Evolutionary conservation across 73 alveolate genomes (phyloP).

Genomic region (Paramecium biaurelia): DNA sequence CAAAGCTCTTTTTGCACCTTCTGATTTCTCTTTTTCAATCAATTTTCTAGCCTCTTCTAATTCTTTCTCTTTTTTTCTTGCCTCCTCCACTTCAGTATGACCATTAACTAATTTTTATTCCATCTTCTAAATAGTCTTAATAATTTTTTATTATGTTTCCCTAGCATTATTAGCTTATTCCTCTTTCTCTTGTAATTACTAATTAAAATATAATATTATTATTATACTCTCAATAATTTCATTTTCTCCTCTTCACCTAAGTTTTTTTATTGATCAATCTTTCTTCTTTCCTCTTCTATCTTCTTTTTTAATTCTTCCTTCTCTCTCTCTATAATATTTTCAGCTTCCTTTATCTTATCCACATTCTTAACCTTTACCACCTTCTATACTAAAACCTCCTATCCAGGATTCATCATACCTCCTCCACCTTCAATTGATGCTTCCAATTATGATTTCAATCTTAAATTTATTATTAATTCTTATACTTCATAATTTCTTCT

Average conservation of each 20-base stretch:
- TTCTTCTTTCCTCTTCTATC: constrained; percentile 70
- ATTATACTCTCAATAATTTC: constrained; percentile 74
- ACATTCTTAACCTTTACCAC: constrained; percentile 79
- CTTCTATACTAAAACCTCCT: constrained; percentile 75
- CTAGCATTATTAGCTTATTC: constrained; percentile 73
- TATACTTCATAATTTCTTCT: constrained; percentile 86
- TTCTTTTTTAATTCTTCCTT: constrained; percentile 57
- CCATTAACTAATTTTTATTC: constrained; percentile 83
- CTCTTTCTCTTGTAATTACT: constrained; percentile 76
- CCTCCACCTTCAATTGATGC: constrained; percentile 67
- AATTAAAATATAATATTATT: constrained; percentile 62
- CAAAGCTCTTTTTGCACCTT: constrained; percentile 56
- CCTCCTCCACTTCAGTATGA: constrained; percentile 79
- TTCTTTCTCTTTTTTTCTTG: constrained; percentile 83
- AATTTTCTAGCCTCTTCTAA: constrained; percentile 75
- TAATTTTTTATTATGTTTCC: constrained; percentile 70
- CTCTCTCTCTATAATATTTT: constrained; percentile 82
- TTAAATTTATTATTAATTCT: constrained; percentile 59
- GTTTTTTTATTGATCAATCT: constrained; percentile 72
- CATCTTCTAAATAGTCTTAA: constrained; percentile 83
- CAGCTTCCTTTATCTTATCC: constrained; percentile 75
- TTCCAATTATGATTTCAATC: constrained; percentile 66
- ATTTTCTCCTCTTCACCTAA: constrained; percentile 79
- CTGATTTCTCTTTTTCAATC: constrained; percentile 69
- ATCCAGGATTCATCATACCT: constrained; percentile 57